phyloP scores from a whole-genome alignment of 345 rosid genomes.

The Abelmoschus esculentus region DNA sequence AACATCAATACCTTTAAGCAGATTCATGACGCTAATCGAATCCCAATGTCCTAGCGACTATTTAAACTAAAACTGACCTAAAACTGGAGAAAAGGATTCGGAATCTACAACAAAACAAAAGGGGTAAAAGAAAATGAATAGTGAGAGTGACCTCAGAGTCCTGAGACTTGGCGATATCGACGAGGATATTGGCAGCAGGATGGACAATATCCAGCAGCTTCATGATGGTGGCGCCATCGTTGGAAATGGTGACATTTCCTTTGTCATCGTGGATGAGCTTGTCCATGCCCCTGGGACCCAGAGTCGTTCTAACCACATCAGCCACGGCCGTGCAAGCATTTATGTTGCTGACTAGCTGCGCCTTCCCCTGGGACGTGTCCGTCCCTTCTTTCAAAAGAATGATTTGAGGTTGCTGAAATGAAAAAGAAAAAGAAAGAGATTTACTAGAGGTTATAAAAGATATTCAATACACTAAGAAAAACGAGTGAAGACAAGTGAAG shows the following conservation, averaged over 20 bases:
- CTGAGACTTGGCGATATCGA: constrained; percentile 97
- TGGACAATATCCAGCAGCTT: constrained; percentile 92
- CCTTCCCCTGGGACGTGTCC: constrained; percentile 92
- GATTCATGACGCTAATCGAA: neutral
- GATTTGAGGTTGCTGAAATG: constrained; percentile 93
- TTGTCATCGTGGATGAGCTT: constrained; percentile 96
- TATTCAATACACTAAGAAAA: neutral
- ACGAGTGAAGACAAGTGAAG: neutral
- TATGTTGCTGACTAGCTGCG: constrained; percentile 93
- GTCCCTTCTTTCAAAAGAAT: constrained; percentile 97
- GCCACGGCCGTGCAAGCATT: constrained; percentile 93
- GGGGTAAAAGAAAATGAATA: neutral
- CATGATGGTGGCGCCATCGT: constrained; percentile 98
- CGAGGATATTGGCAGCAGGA: constrained; percentile 98
- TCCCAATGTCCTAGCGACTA: neutral
- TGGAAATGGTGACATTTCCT: constrained; percentile 87
- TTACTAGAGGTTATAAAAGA: neutral
- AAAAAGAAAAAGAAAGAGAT: neutral
- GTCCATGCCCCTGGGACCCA: constrained; percentile 98
- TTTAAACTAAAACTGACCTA: neutral
- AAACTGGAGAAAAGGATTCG: neutral
- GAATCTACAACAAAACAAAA: neutral
- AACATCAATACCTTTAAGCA: neutral
- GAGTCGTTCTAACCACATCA: constrained; percentile 82
- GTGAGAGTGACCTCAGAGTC: constrained; percentile 68